A percentile compares a stretch with the other conserved stretches of the same genome.
Evolutionary conservation across 805 yeast species (phyloP).

Genomic region (Saturnispora silvae): DNA sequence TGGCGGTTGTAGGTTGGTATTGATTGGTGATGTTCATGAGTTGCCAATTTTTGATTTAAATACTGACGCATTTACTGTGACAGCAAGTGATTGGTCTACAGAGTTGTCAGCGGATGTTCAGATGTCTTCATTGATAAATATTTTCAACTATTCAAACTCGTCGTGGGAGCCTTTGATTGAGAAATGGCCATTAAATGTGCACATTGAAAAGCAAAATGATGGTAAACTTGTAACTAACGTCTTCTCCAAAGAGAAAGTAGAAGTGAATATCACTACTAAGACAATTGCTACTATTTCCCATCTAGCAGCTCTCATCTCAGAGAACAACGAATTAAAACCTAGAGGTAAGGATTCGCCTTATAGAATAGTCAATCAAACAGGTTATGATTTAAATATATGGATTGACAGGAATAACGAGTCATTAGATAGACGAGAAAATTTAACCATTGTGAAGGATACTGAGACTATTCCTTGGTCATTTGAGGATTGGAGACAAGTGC

Average conservation of each 20-base stretch:
- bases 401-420: conserved; percentile 34
- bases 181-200: conserved; percentile 72
- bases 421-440: conserved; percentile 20
- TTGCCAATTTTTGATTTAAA: conserved; percentile 76
- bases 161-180: conserved; percentile 94
- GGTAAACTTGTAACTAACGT: conserved; percentile 52
- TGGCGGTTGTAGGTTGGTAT: conserved; percentile 69
- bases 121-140: conserved; percentile 57
- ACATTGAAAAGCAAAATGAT: conserved; percentile 41
- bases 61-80: conserved; percentile 55
- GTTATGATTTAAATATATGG: conserved; percentile 75
- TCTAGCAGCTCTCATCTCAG: conserved; percentile 46
- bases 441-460: conserved; percentile 34
- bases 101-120: conserved; percentile 61
- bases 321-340: conserved; percentile 43
- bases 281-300: conserved; percentile 70
- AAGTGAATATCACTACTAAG: conserved; percentile 71
- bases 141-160: conserved; percentile 80
- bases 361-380: conserved; percentile 73
- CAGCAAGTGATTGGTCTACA: conserved; percentile 78
- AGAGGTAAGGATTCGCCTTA: conserved; percentile 81
- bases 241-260: conserved; percentile 66
- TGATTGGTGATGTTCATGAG: conserved; percentile 87
- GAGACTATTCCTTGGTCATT: conserved; percentile 73
- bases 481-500: conserved; percentile 82